phyloP scores from a whole-genome alignment of 768 basidiomycete genomes.

The Boletus rex-veris region DNA sequence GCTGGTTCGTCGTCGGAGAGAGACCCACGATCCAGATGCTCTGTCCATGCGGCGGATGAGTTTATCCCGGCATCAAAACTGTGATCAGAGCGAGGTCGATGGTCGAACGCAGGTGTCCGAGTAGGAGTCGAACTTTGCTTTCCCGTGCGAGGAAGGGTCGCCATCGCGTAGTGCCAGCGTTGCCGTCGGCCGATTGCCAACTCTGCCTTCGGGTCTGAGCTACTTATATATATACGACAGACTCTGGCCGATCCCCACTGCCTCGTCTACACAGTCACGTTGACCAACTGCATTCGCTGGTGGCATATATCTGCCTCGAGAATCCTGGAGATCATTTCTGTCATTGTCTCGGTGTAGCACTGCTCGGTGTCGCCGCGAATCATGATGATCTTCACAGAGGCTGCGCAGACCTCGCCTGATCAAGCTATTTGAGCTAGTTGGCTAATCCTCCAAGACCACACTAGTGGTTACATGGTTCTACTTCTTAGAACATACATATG shows the following conservation, averaged over 20 bases:
- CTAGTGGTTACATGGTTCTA: background rate
- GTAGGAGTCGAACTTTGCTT: background rate
- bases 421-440: background rate
- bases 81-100: slow-evolving; percentile 23
- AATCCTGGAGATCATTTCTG: background rate
- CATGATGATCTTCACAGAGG: background rate
- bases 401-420: slow-evolving; percentile 9
- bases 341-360: background rate
- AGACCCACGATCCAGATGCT: slow-evolving; percentile 44
- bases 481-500: background rate
- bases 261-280: no score
- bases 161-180: no score
- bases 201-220: background rate
- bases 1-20: slow-evolving; percentile 53
- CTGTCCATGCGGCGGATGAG: slow-evolving; percentile 75
- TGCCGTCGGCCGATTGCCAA: no score
- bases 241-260: no score
- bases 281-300: no score
- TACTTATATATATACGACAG: no score
- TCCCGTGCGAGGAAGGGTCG: no score
- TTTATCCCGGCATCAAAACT: slow-evolving; percentile 79
- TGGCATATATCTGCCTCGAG: background rate
- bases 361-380: background rate
- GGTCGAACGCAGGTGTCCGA: slow-evolving; percentile 21
- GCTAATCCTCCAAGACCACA: background rate